Percentiles rank a stretch among this genome's conserved stretches.
These are phyloP conservation scores for Rubus idaeus DNA, from an alignment of 306 rosid species.

Conservation along the genomic window DNA sequence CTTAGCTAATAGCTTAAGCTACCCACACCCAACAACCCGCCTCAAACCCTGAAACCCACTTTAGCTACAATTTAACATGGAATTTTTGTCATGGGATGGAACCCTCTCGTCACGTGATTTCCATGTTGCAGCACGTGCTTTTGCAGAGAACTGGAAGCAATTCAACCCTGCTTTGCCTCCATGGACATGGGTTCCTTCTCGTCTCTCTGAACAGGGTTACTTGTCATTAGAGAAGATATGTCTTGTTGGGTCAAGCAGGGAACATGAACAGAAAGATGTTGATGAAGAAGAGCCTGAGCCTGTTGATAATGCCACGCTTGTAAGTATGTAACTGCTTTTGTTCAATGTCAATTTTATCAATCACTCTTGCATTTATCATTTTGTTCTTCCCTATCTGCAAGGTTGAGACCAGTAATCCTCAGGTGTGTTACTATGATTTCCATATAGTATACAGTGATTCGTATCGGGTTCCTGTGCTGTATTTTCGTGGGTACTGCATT, in stretches of 20 bases:
- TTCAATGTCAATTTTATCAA: neutral
- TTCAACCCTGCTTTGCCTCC: conserved; percentile 50
- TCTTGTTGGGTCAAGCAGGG: conserved; percentile 14
- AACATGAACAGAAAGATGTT: conserved; percentile 32
- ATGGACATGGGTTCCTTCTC: conserved; percentile 64
- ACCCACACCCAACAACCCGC: neutral
- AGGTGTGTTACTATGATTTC: conserved; percentile 58
- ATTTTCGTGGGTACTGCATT: conserved; percentile 56
- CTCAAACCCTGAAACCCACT: neutral
- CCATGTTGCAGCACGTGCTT: conserved; percentile 49
- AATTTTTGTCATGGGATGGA: conserved; percentile 55
- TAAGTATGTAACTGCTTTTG: conserved; percentile 37
- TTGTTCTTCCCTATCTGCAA: conserved; percentile 26
- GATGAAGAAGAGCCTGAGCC: conserved; percentile 43
- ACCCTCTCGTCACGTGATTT: conserved; percentile 56
- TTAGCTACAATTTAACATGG: neutral
- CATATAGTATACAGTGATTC: conserved; percentile 71
- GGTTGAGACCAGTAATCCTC: conserved; percentile 44
- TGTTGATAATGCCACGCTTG: conserved; percentile 62
- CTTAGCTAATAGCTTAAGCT: too few species aligned
- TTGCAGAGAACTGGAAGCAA: conserved; percentile 56
- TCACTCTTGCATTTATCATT: neutral
- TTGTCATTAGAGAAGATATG: conserved; percentile 59
- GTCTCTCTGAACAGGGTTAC: conserved; percentile 52
- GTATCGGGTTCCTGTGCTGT: conserved; percentile 72